A percentile compares a stretch with the other conserved stretches of the same genome.
Conservation (phyloP, 352 stramenopile species). For the Globisporangium middletonii region DNA sequence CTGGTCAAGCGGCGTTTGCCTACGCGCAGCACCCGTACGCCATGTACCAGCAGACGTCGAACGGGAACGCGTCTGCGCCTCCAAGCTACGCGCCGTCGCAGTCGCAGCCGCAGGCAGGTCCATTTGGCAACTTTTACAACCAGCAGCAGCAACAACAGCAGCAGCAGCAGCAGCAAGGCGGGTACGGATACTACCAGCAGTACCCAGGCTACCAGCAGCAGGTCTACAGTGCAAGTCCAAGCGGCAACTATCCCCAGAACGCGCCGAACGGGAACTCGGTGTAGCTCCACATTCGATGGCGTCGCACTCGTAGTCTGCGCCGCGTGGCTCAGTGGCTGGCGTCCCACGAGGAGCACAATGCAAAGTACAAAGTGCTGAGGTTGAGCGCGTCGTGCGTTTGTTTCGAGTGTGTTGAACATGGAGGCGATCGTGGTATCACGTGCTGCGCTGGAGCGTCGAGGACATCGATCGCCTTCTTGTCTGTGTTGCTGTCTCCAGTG, state of each 20-base stretch:
- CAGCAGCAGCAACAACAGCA: conserved; percentile 20
- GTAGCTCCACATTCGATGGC: conserved; percentile 5
- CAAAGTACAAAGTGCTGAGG: no score
- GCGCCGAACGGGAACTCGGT: conserved; percentile 4
- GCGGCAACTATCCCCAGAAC: not conserved
- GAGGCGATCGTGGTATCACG: no score
- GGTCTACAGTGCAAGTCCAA: not conserved
- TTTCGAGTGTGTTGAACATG: no score
- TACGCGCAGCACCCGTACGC: conserved; percentile 25
- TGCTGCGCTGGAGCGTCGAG: no score
- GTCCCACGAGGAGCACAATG: no score
- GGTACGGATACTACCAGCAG: conserved; percentile 37
- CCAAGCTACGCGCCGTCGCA: conserved; percentile 19
- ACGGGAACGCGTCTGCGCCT: conserved; percentile 4
- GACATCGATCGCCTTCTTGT: no score
- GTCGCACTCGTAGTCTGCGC: not conserved
- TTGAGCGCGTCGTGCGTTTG: no score
- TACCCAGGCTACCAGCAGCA: conserved; percentile 34
- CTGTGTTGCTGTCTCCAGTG: no score
- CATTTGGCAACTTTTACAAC: conserved; percentile 40
- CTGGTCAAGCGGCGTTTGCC: conserved; percentile 1
- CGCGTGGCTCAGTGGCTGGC: not conserved
- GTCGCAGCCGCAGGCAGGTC: conserved; percentile 18
- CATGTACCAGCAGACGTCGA: conserved; percentile 31
- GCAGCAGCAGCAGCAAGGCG: conserved; percentile 9